Conservation (phyloP, 768 basidiomycete genomes). For the Lepiota venenata region DNA sequence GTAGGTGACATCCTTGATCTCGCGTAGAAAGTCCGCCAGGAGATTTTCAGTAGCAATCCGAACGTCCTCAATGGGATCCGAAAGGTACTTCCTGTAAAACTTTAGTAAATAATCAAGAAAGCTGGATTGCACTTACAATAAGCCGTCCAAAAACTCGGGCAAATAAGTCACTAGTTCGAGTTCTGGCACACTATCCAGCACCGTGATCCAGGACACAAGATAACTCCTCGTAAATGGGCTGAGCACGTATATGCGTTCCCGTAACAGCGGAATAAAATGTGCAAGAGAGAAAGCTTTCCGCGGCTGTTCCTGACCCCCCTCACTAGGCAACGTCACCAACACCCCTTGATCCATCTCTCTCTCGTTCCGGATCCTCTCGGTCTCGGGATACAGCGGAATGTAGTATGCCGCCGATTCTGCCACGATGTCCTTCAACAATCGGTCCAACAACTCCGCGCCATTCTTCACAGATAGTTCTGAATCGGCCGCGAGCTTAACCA, state of each 20-base stretch:
- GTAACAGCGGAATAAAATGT: slow-evolving; percentile 90
- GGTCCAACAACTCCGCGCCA: slow-evolving; percentile 93
- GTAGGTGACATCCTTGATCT: slow-evolving; percentile 82
- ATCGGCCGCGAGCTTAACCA: slow-evolving; percentile 84
- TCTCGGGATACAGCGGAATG: slow-evolving; percentile 83
- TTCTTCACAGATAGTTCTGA: slow-evolving; percentile 97
- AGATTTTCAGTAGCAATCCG: slow-evolving; percentile 87
- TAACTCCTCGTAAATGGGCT: slow-evolving; percentile 95
- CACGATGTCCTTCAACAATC: slow-evolving; percentile 97
- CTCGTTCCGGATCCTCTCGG: slow-evolving; percentile 62
- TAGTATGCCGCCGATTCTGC: slow-evolving; percentile 95
- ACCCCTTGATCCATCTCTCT: slow-evolving; percentile 56
- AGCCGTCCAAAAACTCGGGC: slow-evolving; percentile 91
- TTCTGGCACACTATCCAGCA: slow-evolving; percentile 95
- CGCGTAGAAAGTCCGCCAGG: slow-evolving; percentile 84
- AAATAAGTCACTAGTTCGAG: slow-evolving; percentile 92
- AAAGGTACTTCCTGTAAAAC: slow-evolving; percentile 78
- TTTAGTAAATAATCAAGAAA: slow-evolving; percentile 7
- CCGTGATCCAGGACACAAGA: slow-evolving; percentile 95
- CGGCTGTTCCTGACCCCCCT: slow-evolving; percentile 37
- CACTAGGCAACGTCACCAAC: slow-evolving; percentile 62
- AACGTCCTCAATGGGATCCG: slow-evolving; percentile 93
- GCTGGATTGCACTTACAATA: slow-evolving; percentile 60
- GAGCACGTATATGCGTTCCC: slow-evolving; percentile 91
- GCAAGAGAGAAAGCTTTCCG: slow-evolving; percentile 90